These are phyloP conservation scores for Epichloe aotearoae DNA, from an alignment of 2,329 filamentous ascomycete genomes.

Conservation along the genomic window DNA sequence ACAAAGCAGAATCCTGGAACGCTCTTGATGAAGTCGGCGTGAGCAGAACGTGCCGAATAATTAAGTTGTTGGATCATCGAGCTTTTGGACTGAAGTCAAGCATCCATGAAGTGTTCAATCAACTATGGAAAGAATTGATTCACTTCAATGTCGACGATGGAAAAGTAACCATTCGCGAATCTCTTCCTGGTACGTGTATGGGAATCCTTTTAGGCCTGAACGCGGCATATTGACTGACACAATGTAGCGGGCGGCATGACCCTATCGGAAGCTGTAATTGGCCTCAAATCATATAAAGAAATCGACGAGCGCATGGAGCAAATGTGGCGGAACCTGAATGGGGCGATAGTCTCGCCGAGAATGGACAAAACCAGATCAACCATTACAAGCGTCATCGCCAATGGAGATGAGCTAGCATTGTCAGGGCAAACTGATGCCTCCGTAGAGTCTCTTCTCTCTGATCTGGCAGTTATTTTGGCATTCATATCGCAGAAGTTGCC, in stretches of 20 bases:
- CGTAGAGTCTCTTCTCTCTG: constrained; percentile 37
- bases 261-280: constrained; percentile 40
- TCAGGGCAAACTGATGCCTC: constrained; percentile 29
- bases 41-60: constrained; percentile 47
- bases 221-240: constrained; percentile 9
- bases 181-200: constrained; percentile 31
- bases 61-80: constrained; percentile 51
- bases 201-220: too few species aligned
- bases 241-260: constrained; percentile 35
- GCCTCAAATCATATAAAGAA: constrained; percentile 45
- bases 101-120: constrained; percentile 52
- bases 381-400: constrained; percentile 26
- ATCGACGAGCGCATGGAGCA: constrained; percentile 45
- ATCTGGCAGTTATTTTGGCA: constrained; percentile 36
- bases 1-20: constrained; percentile 36
- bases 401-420: constrained; percentile 29
- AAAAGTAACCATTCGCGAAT: constrained; percentile 42
- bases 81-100: constrained; percentile 52
- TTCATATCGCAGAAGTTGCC: constrained; percentile 42
- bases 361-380: constrained; percentile 28
- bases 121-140: constrained; percentile 59
- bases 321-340: constrained; percentile 50
- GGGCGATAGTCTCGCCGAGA: constrained; percentile 46
- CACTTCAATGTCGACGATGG: constrained; percentile 42
- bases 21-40: constrained; percentile 46